Percentiles rank a stretch among this genome's conserved stretches.
These are phyloP conservation scores for Vicia faba DNA, from an alignment of 306 rosid genomes.

Conservation along the genomic window DNA sequence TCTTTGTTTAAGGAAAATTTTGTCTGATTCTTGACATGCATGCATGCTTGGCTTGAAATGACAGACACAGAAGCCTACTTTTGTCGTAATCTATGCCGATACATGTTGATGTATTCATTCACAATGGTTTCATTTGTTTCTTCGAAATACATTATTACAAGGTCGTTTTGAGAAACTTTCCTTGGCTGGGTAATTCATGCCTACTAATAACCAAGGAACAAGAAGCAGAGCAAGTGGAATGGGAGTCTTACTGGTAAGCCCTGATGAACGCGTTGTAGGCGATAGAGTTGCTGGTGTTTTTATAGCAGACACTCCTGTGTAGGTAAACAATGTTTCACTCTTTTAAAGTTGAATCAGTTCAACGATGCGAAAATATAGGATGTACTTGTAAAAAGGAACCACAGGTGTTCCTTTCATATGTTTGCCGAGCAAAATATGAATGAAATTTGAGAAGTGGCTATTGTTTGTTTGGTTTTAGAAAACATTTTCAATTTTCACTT, in stretches of 20 bases:
- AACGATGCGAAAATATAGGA: background rate
- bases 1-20: too few relatives aligned
- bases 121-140: constrained; percentile 23
- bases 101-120: background rate
- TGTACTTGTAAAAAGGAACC: constrained; percentile 2
- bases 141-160: constrained; percentile 43
- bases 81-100: background rate
- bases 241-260: constrained; percentile 70
- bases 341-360: background rate
- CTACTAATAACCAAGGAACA: constrained; percentile 73
- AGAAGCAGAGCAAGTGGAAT: constrained; percentile 77
- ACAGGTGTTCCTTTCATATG: background rate
- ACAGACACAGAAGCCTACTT: background rate
- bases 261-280: constrained; percentile 72
- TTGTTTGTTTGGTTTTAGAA: background rate
- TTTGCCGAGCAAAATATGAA: constrained; percentile 5
- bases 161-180: constrained; percentile 82
- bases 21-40: background rate
- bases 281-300: constrained; percentile 79
- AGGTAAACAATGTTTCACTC: constrained; percentile 44
- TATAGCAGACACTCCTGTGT: constrained; percentile 78
- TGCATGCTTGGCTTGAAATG: too few relatives aligned
- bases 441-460: background rate
- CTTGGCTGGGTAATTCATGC: constrained; percentile 76
- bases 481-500: too few relatives aligned